Percentiles rank a stretch among this genome's conserved stretches.
Conservation (phyloP, 2,329 filamentous ascomycete species). For the Verticillium isaacii region DNA sequence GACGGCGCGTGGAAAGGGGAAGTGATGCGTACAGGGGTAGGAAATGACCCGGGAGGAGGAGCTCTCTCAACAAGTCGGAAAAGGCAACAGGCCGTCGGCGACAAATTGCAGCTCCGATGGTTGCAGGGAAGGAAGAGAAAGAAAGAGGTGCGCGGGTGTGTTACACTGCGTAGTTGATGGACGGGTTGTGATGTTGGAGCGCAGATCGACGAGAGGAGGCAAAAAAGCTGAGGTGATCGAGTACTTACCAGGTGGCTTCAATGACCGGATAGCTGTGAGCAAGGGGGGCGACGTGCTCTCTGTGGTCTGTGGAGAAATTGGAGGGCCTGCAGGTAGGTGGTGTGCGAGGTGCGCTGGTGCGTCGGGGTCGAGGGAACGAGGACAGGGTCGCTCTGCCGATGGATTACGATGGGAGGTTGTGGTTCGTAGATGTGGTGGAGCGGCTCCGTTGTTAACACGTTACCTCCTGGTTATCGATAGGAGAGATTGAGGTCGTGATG, state of each 20-base stretch:
- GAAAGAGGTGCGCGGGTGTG: not conserved
- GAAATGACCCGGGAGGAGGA: not conserved
- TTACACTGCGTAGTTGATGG: not conserved
- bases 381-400: not conserved
- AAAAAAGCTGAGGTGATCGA: not conserved
- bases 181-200: not conserved
- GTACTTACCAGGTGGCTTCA: not conserved
- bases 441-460: not conserved
- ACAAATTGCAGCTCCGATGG: not conserved
- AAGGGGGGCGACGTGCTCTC: not conserved
- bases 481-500: not conserved
- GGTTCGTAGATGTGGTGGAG: not conserved
- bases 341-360: not conserved
- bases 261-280: not conserved
- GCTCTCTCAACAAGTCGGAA: not conserved
- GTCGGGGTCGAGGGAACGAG: not conserved
- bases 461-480: not conserved
- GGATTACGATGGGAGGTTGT: not conserved
- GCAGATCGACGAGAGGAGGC: not conserved
- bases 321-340: not conserved
- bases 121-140: not conserved
- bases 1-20: not conserved
- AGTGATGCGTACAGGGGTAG: not conserved
- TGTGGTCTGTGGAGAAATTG: not conserved
- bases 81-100: not conserved